Evolutionary conservation across 139 green algal genomes (phyloP), one percentile per base, ranked within the genome.

Genomic region (Chlamydomonas sphaeroides): DNA sequence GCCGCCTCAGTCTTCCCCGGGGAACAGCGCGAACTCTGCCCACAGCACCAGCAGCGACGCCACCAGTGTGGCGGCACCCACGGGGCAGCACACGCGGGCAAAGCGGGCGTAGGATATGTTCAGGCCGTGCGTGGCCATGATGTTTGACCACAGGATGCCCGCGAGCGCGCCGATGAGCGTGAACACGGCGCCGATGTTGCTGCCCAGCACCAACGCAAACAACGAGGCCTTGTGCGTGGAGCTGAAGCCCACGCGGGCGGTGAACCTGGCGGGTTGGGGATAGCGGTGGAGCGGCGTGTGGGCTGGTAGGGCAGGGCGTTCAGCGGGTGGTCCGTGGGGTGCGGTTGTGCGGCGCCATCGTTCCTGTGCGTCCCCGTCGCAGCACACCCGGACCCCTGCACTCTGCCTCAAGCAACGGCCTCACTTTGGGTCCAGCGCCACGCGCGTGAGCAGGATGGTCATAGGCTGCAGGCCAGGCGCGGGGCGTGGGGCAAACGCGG

Each of bases 101-200:
- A 91, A 91, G 23, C 35, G 78, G 7, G 45, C 20, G 79, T 89
- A 89, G 17, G 20, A 68, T 10, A 84, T 20, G 21, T 18, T 32
- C 28, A 56, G 49, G 51, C 65, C 78, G 48, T 76, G 78, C 15
- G 45, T 26, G 49, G 17, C 25, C 49, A 77, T 33, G 66, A 85
- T 88, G 78, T 84, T 88, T 20, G 75, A 66, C 74, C 80, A 92
- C 86, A 92, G 89, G 67, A 92, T 89, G 53, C 86, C 89, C 20
- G 89, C 89, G 53, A 92, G 78, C 32, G 89, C 81, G 1, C 89
- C 86, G n/a, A 90, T 88, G 15, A 92, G 30, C 20, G 79, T 90
- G 61, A 89, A 89, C 25, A 85, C 75, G 1, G 89, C 89, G 32
- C 83, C 89, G 53, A 88, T 74, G 78, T 92, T 92, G 42, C 63